phyloP scores from a whole-genome alignment of 2,329 filamentous ascomycete species.

The Verticillium tricorpus region DNA sequence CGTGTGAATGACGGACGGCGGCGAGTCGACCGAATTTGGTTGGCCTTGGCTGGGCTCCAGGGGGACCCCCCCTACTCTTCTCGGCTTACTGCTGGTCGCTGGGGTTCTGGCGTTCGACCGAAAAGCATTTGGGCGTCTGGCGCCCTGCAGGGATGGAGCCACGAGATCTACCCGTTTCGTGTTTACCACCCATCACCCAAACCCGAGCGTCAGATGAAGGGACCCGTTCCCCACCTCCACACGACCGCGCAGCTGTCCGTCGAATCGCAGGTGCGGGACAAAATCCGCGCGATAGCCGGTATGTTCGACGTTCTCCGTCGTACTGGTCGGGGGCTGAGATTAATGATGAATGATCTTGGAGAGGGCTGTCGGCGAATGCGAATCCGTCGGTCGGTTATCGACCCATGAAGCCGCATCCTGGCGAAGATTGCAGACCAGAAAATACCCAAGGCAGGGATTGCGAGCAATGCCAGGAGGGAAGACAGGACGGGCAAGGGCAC shows the following conservation, averaged over 20 bases:
- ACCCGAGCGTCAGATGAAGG: neutral
- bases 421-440: neutral
- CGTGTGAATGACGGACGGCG: neutral
- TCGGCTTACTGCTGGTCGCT: neutral
- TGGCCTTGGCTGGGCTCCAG: neutral
- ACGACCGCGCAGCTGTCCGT: neutral
- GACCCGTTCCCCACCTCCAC: neutral
- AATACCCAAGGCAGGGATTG: neutral
- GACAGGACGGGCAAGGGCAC: neutral
- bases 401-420: neutral
- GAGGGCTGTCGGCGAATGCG: neutral
- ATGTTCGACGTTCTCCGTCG: neutral
- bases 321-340: neutral
- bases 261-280: neutral
- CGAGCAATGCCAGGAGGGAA: neutral
- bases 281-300: neutral
- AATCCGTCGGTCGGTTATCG: neutral
- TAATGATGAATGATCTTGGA: no score
- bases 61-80: neutral
- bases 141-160: slow-evolving; percentile 15
- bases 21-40: slow-evolving; percentile 5
- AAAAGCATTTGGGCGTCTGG: slow-evolving; percentile 8
- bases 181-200: neutral
- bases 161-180: slow-evolving; percentile 17
- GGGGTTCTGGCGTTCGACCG: slow-evolving; percentile 11